Conservation (phyloP, 139 green algal genomes). For the Picochlorum sp. region DNA sequence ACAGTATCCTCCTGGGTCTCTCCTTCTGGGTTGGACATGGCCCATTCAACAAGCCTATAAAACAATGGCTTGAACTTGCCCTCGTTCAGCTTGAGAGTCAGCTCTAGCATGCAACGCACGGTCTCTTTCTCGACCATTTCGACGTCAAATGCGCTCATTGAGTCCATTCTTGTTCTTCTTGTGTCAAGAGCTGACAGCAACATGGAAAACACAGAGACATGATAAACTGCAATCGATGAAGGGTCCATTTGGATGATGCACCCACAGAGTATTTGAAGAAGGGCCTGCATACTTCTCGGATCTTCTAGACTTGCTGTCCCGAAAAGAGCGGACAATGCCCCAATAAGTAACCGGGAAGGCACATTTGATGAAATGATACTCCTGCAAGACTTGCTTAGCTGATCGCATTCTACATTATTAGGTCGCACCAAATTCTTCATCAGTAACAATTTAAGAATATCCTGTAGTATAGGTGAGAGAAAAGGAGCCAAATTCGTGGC, state of each 20-base stretch:
- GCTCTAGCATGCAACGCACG: conserved; percentile 32
- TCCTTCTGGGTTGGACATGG: neutral
- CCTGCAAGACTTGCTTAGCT: conserved; percentile 20
- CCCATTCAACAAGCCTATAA: conserved; percentile 76
- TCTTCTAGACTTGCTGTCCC: too few species aligned
- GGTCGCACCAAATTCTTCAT: conserved; percentile 17
- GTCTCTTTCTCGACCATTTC: conserved; percentile 6
- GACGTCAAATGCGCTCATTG: too few species aligned
- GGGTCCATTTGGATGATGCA: conserved; percentile 47
- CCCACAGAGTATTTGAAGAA: conserved; percentile 18
- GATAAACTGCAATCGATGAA: conserved; percentile 30
- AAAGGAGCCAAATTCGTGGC: conserved; percentile 48
- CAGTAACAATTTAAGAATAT: conserved; percentile 48
- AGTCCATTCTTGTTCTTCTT: conserved; percentile 23
- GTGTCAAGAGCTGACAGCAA: conserved; percentile 68
- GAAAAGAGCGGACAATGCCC: conserved; percentile 39
- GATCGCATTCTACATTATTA: conserved; percentile 1
- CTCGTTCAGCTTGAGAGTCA: conserved; percentile 86
- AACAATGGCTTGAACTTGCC: conserved; percentile 85
- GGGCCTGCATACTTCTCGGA: conserved; percentile 13
- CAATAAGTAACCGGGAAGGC: conserved; percentile 56
- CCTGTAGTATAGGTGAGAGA: conserved; percentile 48
- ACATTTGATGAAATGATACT: conserved; percentile 23
- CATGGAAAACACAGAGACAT: conserved; percentile 48
- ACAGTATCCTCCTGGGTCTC: neutral